A percentile compares a stretch with the other conserved stretches of the same genome.
These are phyloP conservation scores for Rhamnella rubrinervis DNA, from an alignment of 331 rosid species.

Conservation along the genomic window DNA sequence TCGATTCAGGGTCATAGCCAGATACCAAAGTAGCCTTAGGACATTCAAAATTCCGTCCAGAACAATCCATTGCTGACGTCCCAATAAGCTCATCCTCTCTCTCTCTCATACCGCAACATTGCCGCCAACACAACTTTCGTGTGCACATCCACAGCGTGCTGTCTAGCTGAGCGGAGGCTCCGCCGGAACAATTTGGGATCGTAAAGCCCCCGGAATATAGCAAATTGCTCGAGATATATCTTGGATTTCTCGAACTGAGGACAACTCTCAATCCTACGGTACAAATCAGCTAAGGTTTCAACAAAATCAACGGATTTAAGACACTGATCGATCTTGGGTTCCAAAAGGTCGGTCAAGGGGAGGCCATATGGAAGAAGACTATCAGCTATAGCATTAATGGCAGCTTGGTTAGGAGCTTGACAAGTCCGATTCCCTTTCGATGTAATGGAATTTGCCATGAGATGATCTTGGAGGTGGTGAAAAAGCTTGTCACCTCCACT, in stretches of 20 bases:
- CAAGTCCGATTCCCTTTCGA: slow-evolving; percentile 40
- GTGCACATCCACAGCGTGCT: slow-evolving; percentile 74
- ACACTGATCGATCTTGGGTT: slow-evolving; percentile 56
- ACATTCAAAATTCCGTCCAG: slow-evolving; percentile 69
- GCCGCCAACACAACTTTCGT: slow-evolving; percentile 64
- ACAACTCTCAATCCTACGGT: slow-evolving; percentile 45
- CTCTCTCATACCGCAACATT: slow-evolving; percentile 70
- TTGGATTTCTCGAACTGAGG: slow-evolving; percentile 48
- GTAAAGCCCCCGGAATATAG: slow-evolving; percentile 44
- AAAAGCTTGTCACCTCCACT: slow-evolving; percentile 56
- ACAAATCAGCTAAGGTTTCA: slow-evolving; percentile 38
- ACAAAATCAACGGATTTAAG: slow-evolving; percentile 54
- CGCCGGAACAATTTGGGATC: slow-evolving; percentile 69
- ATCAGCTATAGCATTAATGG: slow-evolving; percentile 40
- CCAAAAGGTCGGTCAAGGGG: slow-evolving; percentile 58
- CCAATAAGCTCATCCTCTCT: slow-evolving; percentile 84
- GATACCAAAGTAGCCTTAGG: slow-evolving; percentile 62
- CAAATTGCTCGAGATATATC: slow-evolving; percentile 60
- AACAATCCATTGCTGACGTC: slow-evolving; percentile 57
- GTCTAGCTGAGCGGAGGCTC: slow-evolving; percentile 66
- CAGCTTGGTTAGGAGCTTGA: slow-evolving; percentile 21
- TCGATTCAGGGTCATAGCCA: slow-evolving; percentile 65
- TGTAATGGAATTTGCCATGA: slow-evolving; percentile 37
- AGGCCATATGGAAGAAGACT: slow-evolving; percentile 63
- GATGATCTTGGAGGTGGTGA: slow-evolving; percentile 56